Conservation (phyloP, 169 alveolate genomes). For the Cryptosporidium sp. region DNA sequence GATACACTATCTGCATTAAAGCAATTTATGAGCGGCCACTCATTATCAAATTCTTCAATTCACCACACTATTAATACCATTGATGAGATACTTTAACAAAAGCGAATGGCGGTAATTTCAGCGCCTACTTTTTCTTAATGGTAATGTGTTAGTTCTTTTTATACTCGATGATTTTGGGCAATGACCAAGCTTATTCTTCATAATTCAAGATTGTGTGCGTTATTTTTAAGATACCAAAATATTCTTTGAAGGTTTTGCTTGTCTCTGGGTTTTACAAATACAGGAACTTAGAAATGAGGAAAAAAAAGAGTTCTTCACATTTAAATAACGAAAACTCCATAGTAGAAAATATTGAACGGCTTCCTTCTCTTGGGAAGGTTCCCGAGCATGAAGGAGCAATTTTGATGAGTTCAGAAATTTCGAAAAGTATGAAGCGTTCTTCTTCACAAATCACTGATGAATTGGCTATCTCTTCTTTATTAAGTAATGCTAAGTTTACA, state of each 20-base stretch:
- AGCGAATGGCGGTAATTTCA: not conserved
- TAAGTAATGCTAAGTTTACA: constrained; percentile 67
- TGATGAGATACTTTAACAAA: not conserved
- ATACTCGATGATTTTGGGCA: not conserved
- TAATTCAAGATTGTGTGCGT: not conserved
- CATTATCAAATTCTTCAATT: not conserved
- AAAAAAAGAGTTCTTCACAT: constrained; percentile 20
- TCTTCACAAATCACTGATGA: constrained; percentile 69
- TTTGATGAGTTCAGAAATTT: constrained; percentile 62
- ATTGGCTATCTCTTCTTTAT: constrained; percentile 50
- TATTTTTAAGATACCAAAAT: too few relatives aligned
- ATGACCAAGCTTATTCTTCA: too few relatives aligned
- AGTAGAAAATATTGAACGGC: constrained; percentile 51
- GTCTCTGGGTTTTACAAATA: too few relatives aligned
- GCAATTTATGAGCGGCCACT: constrained; percentile 1
- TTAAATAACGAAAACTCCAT: constrained; percentile 24
- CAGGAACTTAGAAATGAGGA: constrained; percentile 1
- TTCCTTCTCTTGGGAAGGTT: constrained; percentile 73
- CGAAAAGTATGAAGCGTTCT: constrained; percentile 58
- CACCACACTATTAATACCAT: constrained; percentile 18
- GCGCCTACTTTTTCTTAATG: not conserved
- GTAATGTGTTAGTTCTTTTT: not conserved
- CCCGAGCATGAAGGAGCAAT: constrained; percentile 76
- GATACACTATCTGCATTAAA: constrained; percentile 46
- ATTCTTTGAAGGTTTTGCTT: not conserved